Base-by-base conservation (phyloP, 2,329 filamentous ascomycete genomes). In the Dryadomyces sulphureus region DNA sequence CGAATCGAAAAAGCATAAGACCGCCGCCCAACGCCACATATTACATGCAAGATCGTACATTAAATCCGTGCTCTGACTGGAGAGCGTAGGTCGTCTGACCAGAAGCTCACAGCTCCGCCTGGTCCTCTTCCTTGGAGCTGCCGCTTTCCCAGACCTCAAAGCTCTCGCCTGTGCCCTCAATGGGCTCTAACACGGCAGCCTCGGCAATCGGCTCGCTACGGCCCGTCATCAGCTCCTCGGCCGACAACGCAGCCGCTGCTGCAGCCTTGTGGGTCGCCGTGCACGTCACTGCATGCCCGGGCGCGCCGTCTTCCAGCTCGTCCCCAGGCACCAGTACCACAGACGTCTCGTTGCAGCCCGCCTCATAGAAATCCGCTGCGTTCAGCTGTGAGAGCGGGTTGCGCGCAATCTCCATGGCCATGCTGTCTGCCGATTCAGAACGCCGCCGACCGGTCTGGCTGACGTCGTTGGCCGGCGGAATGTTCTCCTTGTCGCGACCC, bases 401-500 rank as follows among this genome's bases (percentile, higher is more conserved):
- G 21, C 83, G 75, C 55, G 75, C 66, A 60, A 80, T 74, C 55
- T 84, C 79, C 21, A 81, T 67, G 17, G 74, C 59, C 68, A 79
- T 79, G 48, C 70, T 67, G 6, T 43, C 36, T 12, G 41, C 19
- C 5, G 38, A 17, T 7, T 34, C 41, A 1, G 19, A 2, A 3
- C 45, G 48, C 12, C 42, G n/a, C 0, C 16, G 20, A 16, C 65
- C 65, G 0, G 75, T 78, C 56, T 82, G 73, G 24, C 74, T 77
- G 35, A 82, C 61, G 40, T 84, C 79, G 46, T 76, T 74, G 3
- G 65, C 60, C 2, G 90, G 90, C 5, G 90, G 84, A 17, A 94
- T 78, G 58, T 98, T 98, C 67, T 98, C 90, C 69, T 98, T 98
- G 57, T 87, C 84, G 27, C 77, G 71, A 40, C 75, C 73, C 53